Evolutionary conservation across 305 asterid species (phyloP).

Genomic region (Fraxinus greggii): DNA sequence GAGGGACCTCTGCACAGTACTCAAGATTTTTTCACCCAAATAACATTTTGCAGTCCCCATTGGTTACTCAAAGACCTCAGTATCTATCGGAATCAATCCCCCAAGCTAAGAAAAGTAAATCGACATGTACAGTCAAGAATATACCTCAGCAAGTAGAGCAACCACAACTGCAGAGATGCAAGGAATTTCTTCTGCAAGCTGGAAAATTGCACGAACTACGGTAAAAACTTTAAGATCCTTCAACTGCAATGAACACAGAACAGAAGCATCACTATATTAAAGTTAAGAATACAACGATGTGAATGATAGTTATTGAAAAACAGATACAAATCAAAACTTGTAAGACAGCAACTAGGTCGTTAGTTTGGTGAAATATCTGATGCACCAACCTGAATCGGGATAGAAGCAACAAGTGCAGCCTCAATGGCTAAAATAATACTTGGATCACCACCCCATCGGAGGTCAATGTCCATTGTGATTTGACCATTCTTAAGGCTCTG

Average conservation of each 20-base stretch:
- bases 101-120: conserved; percentile 1
- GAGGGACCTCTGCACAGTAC: not conserved
- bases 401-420: conserved; percentile 92
- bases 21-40: not conserved
- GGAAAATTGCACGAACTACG: conserved; percentile 92
- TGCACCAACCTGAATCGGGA: conserved; percentile 85
- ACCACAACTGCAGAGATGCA: conserved; percentile 98
- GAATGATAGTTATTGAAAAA: not conserved
- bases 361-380: conserved; percentile 7
- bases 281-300: not conserved
- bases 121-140: conserved; percentile 8
- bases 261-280: not conserved
- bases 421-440: conserved; percentile 87
- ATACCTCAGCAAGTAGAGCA: conserved; percentile 95
- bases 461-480: conserved; percentile 95
- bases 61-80: not conserved
- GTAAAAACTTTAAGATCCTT: conserved; percentile 98
- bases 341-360: not conserved
- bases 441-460: conserved; percentile 99
- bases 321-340: conserved; percentile 17
- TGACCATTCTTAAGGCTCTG: conserved; percentile 98
- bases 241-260: conserved; percentile 55
- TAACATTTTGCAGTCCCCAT: not conserved
- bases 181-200: conserved; percentile 92
- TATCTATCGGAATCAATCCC: not conserved